Evolutionary conservation across 202 grass and related monocot genomes (phyloP).

Genomic region (Saccharum hybrid): DNA sequence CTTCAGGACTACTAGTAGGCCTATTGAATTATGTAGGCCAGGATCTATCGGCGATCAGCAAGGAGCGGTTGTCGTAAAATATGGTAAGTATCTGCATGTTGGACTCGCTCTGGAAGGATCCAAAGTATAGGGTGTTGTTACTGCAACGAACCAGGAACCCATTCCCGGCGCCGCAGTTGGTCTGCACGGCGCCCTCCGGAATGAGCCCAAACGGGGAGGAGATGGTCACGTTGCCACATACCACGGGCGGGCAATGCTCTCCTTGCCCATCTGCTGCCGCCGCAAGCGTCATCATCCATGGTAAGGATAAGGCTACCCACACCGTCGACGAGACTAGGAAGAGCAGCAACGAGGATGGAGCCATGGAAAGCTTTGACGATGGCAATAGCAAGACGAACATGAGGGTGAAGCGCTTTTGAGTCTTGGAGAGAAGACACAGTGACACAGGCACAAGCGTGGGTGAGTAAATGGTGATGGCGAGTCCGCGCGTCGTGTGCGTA

Average conservation of each 20-base stretch:
- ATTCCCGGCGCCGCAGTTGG: neutral
- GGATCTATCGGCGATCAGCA: neutral
- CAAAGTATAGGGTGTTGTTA: neutral
- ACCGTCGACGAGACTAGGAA: neutral
- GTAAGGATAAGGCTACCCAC: too few relatives aligned
- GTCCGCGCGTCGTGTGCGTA: too few relatives aligned
- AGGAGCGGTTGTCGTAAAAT: too few relatives aligned
- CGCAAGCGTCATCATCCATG: neutral
- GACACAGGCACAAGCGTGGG: too few relatives aligned
- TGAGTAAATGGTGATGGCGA: too few relatives aligned
- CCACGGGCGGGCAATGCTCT: neutral
- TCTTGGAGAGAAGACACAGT: too few relatives aligned
- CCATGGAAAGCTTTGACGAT: too few relatives aligned
- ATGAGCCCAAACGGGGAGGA: neutral
- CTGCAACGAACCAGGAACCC: constrained; percentile 30
- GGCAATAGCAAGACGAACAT: too few relatives aligned
- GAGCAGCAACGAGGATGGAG: too few relatives aligned
- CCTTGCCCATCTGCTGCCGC: neutral
- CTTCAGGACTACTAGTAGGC: neutral
- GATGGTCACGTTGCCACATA: constrained; percentile 17
- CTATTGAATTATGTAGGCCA: neutral
- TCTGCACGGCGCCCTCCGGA: neutral
- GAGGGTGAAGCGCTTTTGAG: too few relatives aligned
- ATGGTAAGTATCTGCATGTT: too few relatives aligned
- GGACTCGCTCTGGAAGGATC: too few relatives aligned